phyloP scores from a whole-genome alignment of 371 early-diverging fungal genomes.

The Scutellospora calospora region DNA sequence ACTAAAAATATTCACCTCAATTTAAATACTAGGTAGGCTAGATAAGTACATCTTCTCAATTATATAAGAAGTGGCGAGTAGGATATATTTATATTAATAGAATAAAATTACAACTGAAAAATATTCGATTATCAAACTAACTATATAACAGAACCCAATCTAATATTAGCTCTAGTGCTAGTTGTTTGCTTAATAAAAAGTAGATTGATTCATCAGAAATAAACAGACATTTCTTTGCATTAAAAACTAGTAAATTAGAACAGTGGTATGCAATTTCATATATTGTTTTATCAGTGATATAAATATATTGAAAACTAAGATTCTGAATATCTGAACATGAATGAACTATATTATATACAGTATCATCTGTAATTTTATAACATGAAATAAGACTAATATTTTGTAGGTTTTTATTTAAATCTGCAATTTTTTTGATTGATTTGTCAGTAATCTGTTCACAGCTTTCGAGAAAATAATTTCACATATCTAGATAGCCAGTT shows the following conservation, averaged over 20 bases:
- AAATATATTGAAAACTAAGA: constrained; percentile 29
- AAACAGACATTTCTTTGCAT: constrained; percentile 33
- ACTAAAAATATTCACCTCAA: too few relatives aligned
- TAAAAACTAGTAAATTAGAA: constrained; percentile 12
- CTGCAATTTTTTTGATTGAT: constrained; percentile 22
- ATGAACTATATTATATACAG: constrained; percentile 29
- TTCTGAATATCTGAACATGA: constrained; percentile 28
- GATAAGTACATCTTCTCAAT: too few relatives aligned
- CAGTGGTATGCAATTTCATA: constrained; percentile 30
- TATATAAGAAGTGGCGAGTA: too few relatives aligned
- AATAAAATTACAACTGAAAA: constrained; percentile 21
- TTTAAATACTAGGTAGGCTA: too few relatives aligned
- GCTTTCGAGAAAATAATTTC: constrained; percentile 16
- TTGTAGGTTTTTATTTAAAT: constrained; percentile 16
- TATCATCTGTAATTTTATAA: constrained; percentile 31
- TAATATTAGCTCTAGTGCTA: constrained; percentile 27
- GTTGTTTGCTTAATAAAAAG: constrained; percentile 37
- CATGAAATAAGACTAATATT: neutral
- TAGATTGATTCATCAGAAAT: constrained; percentile 37
- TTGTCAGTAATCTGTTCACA: constrained; percentile 7
- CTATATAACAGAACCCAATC: constrained; percentile 12
- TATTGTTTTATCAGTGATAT: constrained; percentile 32
- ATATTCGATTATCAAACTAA: constrained; percentile 29
- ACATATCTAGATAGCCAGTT: neutral
- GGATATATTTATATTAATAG: neutral